A percentile compares a stretch with the other conserved stretches of the same genome.
Evolutionary conservation across 805 yeast species (phyloP).

Genomic region (Myxozyma neotropica): DNA sequence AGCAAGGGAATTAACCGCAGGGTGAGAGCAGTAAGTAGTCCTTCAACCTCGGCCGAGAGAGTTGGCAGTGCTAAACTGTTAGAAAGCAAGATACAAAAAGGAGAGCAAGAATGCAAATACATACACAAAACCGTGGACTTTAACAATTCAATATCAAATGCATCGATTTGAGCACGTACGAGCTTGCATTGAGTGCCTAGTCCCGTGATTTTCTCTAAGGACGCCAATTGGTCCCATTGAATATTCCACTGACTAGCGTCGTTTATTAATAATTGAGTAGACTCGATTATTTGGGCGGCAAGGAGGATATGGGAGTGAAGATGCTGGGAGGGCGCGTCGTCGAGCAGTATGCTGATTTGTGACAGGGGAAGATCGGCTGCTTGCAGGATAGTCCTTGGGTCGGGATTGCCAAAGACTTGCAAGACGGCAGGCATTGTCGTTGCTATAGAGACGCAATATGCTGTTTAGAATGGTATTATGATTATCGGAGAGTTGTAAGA

Average conservation of each 20-base stretch:
- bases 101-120: too few species aligned
- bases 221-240: neutral
- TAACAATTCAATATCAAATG: slow-evolving; percentile 2
- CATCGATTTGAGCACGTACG: slow-evolving; percentile 10
- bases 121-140: slow-evolving; percentile 11
- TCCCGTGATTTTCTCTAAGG: neutral
- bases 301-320: neutral
- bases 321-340: slow-evolving; percentile 51
- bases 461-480: neutral
- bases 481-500: too few species aligned
- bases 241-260: neutral
- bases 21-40: slow-evolving; percentile 3
- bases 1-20: slow-evolving; percentile 18
- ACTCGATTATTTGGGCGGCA: neutral
- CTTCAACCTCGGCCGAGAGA: slow-evolving; percentile 1
- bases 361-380: slow-evolving; percentile 66
- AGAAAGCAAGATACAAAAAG: too few species aligned
- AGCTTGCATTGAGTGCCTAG: slow-evolving; percentile 4
- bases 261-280: neutral
- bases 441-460: too few species aligned
- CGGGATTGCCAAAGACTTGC: neutral
- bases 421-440: neutral
- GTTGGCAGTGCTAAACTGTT: neutral
- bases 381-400: neutral
- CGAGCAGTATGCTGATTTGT: slow-evolving; percentile 94